Evolutionary conservation across 768 basidiomycete genomes (phyloP).

Genomic region (Mycena galericulata): DNA sequence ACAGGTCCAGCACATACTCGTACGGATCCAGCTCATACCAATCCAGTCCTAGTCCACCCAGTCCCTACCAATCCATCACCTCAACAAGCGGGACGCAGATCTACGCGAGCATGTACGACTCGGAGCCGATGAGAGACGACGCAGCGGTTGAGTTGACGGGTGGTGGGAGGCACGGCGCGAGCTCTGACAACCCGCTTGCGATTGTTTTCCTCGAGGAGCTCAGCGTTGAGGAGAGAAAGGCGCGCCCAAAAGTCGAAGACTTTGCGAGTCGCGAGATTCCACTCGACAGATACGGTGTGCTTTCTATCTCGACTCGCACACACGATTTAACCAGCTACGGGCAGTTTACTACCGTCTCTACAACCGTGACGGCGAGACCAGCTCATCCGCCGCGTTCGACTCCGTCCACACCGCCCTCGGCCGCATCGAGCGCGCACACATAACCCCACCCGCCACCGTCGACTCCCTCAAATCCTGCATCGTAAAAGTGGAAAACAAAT

Average conservation of each 20-base stretch:
- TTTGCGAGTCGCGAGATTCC: constrained; percentile 19
- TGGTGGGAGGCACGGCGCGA: constrained; percentile 18
- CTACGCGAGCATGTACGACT: constrained; percentile 20
- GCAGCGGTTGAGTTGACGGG: constrained; percentile 15
- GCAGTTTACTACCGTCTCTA: constrained; percentile 23
- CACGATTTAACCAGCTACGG: constrained; percentile 15
- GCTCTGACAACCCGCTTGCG: constrained; percentile 18
- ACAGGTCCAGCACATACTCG: constrained; percentile 12
- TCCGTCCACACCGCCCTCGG: constrained; percentile 21
- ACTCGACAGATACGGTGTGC: constrained; percentile 11
- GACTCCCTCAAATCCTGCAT: constrained; percentile 22
- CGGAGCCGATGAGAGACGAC: constrained; percentile 20
- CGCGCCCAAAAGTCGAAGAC: constrained; percentile 15
- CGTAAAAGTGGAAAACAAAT: constrained; percentile 11
- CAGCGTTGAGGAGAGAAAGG: constrained; percentile 17
- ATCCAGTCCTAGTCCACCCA: constrained; percentile 14
- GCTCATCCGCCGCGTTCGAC: constrained; percentile 15
- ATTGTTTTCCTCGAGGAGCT: constrained; percentile 20
- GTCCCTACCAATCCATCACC: constrained; percentile 18
- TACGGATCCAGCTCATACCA: constrained; percentile 7
- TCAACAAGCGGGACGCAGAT: constrained; percentile 15
- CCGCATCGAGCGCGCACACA: constrained; percentile 19
- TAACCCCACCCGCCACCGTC: constrained; percentile 13
- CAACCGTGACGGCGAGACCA: constrained; percentile 12
- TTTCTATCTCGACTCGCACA: constrained; percentile 19